Evolutionary conservation across 352 stramenopile genomes (phyloP).

Genomic region (Aphanomyces euteiches): DNA sequence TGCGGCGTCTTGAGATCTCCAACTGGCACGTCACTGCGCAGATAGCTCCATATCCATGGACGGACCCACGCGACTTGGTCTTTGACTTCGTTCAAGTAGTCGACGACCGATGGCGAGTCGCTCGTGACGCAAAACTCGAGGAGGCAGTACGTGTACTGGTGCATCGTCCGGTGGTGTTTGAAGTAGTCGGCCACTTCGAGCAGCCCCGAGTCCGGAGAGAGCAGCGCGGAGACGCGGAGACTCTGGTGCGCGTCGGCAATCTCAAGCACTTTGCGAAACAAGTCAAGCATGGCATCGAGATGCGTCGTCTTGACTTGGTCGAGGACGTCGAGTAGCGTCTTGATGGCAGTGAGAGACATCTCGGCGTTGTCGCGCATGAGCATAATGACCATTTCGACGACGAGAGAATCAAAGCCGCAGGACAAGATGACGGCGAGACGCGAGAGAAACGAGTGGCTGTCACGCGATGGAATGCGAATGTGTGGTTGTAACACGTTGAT

Average conservation of each 20-base stretch:
- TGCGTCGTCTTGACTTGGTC: constrained; percentile 59
- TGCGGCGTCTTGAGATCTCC: background rate
- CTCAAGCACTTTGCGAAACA: constrained; percentile 47
- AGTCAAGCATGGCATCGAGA: constrained; percentile 41
- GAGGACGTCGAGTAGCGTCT: constrained; percentile 47
- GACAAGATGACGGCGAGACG: constrained; percentile 2
- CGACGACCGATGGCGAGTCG: background rate
- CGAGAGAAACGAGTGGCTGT: background rate
- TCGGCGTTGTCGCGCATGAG: constrained; percentile 6
- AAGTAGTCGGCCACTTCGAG: constrained; percentile 66
- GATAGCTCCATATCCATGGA: constrained; percentile 21
- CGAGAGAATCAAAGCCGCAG: constrained; percentile 8
- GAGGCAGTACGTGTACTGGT: constrained; percentile 52
- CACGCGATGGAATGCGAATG: background rate
- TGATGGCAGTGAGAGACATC: background rate
- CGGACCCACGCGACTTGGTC: constrained; percentile 15
- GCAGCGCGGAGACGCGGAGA: constrained; percentile 40
- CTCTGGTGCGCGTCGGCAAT: constrained; percentile 22
- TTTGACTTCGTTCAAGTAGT: constrained; percentile 7
- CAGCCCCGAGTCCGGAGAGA: constrained; percentile 50
- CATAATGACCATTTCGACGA: background rate
- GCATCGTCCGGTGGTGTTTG: constrained; percentile 44
- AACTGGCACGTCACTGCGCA: background rate
- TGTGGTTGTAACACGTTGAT: background rate
- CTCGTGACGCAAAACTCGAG: constrained; percentile 46